phyloP scores from a whole-genome alignment of 306 rosid species.

The Vigna trinervia region DNA sequence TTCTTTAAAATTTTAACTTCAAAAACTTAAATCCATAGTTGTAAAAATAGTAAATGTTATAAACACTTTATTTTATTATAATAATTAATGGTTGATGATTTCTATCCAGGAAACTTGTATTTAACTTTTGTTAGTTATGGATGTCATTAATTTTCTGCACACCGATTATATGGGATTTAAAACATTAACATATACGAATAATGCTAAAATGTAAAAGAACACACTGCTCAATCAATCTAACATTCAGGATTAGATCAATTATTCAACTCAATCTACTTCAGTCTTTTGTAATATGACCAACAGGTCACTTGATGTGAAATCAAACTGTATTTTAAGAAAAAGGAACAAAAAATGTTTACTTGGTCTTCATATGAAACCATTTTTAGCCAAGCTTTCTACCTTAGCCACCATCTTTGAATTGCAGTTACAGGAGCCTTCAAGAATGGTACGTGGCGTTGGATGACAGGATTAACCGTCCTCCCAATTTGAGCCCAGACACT shows the following conservation, averaged over 20 bases:
- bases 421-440: constrained; percentile 76
- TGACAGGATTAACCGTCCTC: constrained; percentile 59
- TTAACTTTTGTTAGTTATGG: no score
- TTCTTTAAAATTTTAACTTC: no score
- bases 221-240: constrained; percentile 32
- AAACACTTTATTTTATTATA: no score
- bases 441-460: constrained; percentile 72
- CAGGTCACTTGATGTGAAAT: constrained; percentile 31
- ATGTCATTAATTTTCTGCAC: no score
- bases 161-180: no score
- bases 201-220: not conserved
- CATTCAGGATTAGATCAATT: constrained; percentile 30
- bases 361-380: constrained; percentile 36
- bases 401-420: constrained; percentile 91
- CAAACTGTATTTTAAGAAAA: constrained; percentile 33
- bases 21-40: no score
- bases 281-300: constrained; percentile 35
- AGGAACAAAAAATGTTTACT: constrained; percentile 40
- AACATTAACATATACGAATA: not conserved
- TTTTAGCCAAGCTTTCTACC: constrained; percentile 55
- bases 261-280: constrained; percentile 44
- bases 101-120: no score
- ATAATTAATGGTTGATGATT: no score
- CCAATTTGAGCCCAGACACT: constrained; percentile 89
- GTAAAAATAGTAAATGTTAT: no score